phyloP scores from a whole-genome alignment of 768 basidiomycete species.

The Leccinum fibrillosum region DNA sequence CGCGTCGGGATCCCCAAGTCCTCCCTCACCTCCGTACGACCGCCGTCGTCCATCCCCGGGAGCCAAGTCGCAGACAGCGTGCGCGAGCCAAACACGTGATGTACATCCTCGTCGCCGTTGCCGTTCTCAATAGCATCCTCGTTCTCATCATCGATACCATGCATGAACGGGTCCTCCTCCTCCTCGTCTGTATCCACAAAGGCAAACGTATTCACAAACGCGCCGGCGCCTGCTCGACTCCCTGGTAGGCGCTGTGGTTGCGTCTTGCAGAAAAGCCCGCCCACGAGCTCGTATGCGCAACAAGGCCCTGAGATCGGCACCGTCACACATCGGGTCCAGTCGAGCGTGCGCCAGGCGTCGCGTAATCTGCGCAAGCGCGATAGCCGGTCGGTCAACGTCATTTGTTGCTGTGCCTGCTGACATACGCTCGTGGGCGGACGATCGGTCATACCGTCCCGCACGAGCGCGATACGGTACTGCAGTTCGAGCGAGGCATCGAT shows the following conservation, averaged over 20 bases:
- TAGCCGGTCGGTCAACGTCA: slow-evolving; percentile 27
- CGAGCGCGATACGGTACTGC: slow-evolving; percentile 39
- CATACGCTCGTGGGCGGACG: neutral
- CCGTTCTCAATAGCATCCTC: neutral
- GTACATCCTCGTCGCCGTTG: neutral
- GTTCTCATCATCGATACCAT: neutral
- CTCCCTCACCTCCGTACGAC: slow-evolving; percentile 20
- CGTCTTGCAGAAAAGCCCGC: slow-evolving; percentile 52
- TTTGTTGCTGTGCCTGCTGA: neutral
- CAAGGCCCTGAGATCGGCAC: slow-evolving; percentile 36
- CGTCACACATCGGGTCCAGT: slow-evolving; percentile 20
- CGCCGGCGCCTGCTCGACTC: neutral
- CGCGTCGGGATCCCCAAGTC: slow-evolving; percentile 42
- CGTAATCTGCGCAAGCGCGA: slow-evolving; percentile 34
- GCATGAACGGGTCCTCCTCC: neutral
- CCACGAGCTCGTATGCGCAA: slow-evolving; percentile 59
- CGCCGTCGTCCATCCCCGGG: slow-evolving; percentile 8
- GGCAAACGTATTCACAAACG: neutral
- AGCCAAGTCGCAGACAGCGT: slow-evolving; percentile 22
- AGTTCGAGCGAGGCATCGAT: slow-evolving; percentile 31
- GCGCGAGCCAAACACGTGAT: slow-evolving; percentile 19
- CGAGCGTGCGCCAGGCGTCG: slow-evolving; percentile 33
- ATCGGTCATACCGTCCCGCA: slow-evolving; percentile 34
- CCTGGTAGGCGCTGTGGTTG: slow-evolving; percentile 2
- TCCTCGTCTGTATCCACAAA: neutral